These are phyloP conservation scores for Fusarium virguliforme DNA, from an alignment of 2,329 filamentous ascomycete species.

Conservation along the genomic window DNA sequence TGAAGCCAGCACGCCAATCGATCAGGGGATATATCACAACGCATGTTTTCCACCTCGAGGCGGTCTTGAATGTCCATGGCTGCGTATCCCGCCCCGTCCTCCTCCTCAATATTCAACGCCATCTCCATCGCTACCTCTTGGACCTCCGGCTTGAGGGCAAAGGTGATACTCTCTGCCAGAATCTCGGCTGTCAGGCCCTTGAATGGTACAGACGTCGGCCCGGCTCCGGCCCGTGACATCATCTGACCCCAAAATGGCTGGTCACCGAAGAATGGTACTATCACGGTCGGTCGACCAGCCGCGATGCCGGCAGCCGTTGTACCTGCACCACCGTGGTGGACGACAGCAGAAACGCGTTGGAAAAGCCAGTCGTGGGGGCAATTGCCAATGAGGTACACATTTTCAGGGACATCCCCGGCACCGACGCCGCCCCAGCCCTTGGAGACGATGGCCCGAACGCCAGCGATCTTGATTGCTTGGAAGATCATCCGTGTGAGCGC, in stretches of 20 bases:
- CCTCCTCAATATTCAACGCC: constrained; percentile 67
- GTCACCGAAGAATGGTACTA: constrained; percentile 77
- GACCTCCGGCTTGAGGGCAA: constrained; percentile 67
- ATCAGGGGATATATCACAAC: constrained; percentile 72
- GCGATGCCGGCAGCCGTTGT: constrained; percentile 76
- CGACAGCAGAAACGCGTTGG: constrained; percentile 70
- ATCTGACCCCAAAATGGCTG: constrained; percentile 79
- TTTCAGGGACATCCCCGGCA: constrained; percentile 62
- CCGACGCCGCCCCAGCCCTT: constrained; percentile 78
- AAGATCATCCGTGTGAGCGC: constrained; percentile 72
- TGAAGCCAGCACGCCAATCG: constrained; percentile 75
- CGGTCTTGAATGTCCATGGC: constrained; percentile 70
- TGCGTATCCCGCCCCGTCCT: constrained; percentile 69
- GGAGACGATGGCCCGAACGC: constrained; percentile 73
- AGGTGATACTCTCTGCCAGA: constrained; percentile 67
- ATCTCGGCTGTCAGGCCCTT: constrained; percentile 72
- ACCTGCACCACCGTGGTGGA: constrained; percentile 77
- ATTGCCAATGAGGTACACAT: constrained; percentile 75
- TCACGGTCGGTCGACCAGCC: constrained; percentile 73
- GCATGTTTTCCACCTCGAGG: constrained; percentile 68
- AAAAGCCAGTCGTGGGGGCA: constrained; percentile 79
- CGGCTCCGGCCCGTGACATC: constrained; percentile 73
- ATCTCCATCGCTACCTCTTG: constrained; percentile 59
- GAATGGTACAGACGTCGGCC: constrained; percentile 71
- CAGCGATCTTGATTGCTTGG: constrained; percentile 70